A percentile compares a stretch with the other conserved stretches of the same genome.
Conservation (phyloP, 495 filamentous ascomycete species). For the Aspergillus egyptiacus region DNA sequence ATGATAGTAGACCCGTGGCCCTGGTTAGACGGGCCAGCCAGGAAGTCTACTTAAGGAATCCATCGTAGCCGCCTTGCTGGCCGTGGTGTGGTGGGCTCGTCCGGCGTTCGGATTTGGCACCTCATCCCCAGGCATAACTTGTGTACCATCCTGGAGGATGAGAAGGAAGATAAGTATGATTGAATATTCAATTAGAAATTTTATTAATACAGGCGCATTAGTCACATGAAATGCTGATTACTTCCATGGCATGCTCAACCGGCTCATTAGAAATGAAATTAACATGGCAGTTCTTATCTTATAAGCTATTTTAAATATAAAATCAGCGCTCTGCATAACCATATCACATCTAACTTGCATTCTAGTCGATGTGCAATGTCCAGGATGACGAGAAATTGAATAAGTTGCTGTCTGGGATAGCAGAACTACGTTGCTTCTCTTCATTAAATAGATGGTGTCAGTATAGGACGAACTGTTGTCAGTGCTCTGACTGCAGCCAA, state of each 20-base stretch:
- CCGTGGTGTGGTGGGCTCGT: conserved; percentile 27
- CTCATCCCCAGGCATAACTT: conserved; percentile 27
- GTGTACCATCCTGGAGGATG: conserved; percentile 27
- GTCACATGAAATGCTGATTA: conserved; percentile 15
- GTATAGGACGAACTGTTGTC: too few species aligned
- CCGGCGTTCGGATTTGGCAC: conserved; percentile 33
- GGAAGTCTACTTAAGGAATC: conserved; percentile 31
- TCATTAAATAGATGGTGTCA: too few species aligned
- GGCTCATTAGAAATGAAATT: conserved; percentile 27
- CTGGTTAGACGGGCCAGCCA: conserved; percentile 4
- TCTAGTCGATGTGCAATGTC: too few species aligned
- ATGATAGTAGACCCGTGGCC: background rate
- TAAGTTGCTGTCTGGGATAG: too few species aligned
- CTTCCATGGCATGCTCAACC: conserved; percentile 19
- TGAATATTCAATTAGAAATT: conserved; percentile 28
- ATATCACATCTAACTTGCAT: too few species aligned
- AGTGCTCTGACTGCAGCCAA: too few species aligned
- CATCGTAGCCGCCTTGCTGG: conserved; percentile 40
- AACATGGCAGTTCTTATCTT: too few species aligned
- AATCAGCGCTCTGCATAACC: too few species aligned
- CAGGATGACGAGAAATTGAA: too few species aligned
- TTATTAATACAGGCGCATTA: conserved; percentile 19
- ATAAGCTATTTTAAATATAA: too few species aligned
- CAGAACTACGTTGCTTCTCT: too few species aligned
- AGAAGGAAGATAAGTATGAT: conserved; percentile 28